Percentiles rank a stretch among this genome's conserved stretches.
Evolutionary conservation across 2,329 filamentous ascomycete genomes (phyloP).

Genomic region (Endocalyx cinctus): DNA sequence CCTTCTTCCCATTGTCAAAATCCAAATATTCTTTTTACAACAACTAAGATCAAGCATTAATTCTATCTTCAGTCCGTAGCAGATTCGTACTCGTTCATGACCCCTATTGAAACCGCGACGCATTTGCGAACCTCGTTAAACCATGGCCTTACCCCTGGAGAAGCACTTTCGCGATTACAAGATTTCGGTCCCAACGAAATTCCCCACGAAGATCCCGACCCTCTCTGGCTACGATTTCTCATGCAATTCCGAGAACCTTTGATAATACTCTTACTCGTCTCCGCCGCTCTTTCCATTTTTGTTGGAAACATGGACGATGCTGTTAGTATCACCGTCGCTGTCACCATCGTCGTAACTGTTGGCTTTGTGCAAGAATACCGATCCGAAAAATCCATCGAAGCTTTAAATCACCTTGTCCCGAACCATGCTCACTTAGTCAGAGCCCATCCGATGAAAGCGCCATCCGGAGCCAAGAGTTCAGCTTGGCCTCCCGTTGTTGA

Average conservation of each 20-base stretch:
- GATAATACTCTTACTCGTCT: conserved; percentile 85
- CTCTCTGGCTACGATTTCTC: conserved; percentile 88
- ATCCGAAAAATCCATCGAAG: conserved; percentile 95
- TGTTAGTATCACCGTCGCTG: conserved; percentile 89
- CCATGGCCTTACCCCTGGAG: conserved; percentile 73
- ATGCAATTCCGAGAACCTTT: conserved; percentile 97
- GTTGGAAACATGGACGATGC: conserved; percentile 95
- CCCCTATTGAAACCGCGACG: conserved; percentile 71
- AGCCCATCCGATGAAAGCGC: conserved; percentile 36
- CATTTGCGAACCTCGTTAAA: conserved; percentile 77
- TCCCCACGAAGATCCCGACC: conserved; percentile 87
- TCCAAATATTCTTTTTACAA: conserved; percentile 5
- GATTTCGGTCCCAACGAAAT: conserved; percentile 90
- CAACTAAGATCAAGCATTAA: not conserved
- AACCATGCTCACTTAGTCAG: conserved; percentile 95
- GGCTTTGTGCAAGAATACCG: conserved; percentile 97
- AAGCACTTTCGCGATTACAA: conserved; percentile 74
- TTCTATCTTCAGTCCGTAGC: conserved; percentile 41
- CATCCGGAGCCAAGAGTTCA: conserved; percentile 30
- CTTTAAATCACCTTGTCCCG: conserved; percentile 86
- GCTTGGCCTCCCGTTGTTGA: conserved; percentile 45
- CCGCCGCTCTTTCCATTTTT: conserved; percentile 80
- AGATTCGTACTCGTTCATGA: conserved; percentile 62
- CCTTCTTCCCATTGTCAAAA: conserved; percentile 3
- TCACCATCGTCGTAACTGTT: conserved; percentile 94